Base-by-base conservation (phyloP, 805 yeast genomes). In the Myxozyma neotropica region DNA sequence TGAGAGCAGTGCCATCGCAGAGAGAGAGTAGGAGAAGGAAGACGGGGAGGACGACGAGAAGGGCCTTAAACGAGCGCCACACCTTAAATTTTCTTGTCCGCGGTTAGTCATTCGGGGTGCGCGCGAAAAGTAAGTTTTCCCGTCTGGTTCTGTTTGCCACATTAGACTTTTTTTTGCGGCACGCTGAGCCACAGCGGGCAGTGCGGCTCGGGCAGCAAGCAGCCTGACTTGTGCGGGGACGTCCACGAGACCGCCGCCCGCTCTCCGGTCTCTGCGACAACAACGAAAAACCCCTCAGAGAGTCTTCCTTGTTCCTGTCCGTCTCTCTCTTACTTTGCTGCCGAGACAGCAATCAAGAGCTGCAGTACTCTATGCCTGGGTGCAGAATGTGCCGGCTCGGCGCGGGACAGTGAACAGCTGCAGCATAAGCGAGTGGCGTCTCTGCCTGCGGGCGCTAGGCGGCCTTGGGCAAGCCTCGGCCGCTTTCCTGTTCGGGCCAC, bases 31-130 rank as follows among this genome's bases (percentile, higher is more conserved):
- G n/a, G n/a, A n/a, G n/a, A n/a, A n/a, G n/a, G n/a, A n/a, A n/a
- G n/a, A n/a, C n/a, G n/a, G n/a, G n/a, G n/a, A n/a, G n/a, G n/a
- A n/a, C n/a, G n/a, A n/a, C n/a, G n/a, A n/a, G n/a, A n/a, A n/a
- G n/a, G n/a, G n/a, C n/a, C n/a, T 24, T 51, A 54, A 44, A 24
- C 43, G 48, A 54, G 57, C 57, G 57, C 57, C 57, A 46, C 57
- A 53, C 57, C 51, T 53, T 53, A 45, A 49, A 8, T 42, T 45
- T 45, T 36, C 10, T 29, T 15, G 21, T 12, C 8, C 4, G 13
- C 53, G 4, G 36, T n/a, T 15, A 3, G 21, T 19, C 43, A 4
- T 31, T 27, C 44, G 44, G n/a, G 13, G n/a, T 24, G 21, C 31
- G 24, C 43, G 19, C 19, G 10, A 31, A n/a, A n/a, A 38, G 17